Percentiles rank a stretch among this genome's conserved stretches.
Conservation (phyloP, 2,329 filamentous ascomycete species). For the Chrysosporium queenslandicum region DNA sequence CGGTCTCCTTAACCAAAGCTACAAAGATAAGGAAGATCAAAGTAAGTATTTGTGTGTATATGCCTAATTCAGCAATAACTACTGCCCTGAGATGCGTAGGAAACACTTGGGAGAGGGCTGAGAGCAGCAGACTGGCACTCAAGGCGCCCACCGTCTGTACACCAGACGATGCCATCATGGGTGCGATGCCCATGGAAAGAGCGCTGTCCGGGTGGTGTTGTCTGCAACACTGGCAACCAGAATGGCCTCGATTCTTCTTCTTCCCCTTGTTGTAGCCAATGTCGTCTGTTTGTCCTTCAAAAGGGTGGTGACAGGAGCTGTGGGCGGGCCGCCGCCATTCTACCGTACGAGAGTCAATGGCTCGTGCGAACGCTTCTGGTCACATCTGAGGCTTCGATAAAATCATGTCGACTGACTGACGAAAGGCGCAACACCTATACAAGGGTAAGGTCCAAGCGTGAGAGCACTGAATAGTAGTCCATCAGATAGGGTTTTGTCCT, state of each 20-base stretch:
- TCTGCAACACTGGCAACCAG: background rate
- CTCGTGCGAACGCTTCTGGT: no score
- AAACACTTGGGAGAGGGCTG: background rate
- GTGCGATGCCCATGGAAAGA: background rate
- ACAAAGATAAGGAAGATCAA: background rate
- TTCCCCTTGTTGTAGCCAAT: background rate
- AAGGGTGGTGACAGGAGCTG: background rate
- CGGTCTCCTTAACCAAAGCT: constrained; percentile 47
- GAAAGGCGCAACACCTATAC: no score
- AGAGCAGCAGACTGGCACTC: background rate
- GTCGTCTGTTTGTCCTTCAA: background rate
- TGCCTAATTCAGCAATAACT: background rate
- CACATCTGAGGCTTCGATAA: no score
- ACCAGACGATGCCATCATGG: background rate
- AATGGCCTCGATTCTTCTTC: background rate
- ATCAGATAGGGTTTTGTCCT: background rate
- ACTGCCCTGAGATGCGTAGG: background rate
- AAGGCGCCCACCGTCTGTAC: background rate
- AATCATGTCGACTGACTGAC: no score
- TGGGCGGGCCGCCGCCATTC: background rate
- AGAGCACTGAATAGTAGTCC: no score
- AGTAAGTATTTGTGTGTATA: constrained; percentile 4
- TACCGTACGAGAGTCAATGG: background rate
- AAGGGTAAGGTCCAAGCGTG: no score
- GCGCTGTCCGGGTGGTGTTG: background rate